Evolutionary conservation across 768 basidiomycete genomes (phyloP), one percentile per base, ranked within the genome.

Genomic region (Agaricus subrufescens): DNA sequence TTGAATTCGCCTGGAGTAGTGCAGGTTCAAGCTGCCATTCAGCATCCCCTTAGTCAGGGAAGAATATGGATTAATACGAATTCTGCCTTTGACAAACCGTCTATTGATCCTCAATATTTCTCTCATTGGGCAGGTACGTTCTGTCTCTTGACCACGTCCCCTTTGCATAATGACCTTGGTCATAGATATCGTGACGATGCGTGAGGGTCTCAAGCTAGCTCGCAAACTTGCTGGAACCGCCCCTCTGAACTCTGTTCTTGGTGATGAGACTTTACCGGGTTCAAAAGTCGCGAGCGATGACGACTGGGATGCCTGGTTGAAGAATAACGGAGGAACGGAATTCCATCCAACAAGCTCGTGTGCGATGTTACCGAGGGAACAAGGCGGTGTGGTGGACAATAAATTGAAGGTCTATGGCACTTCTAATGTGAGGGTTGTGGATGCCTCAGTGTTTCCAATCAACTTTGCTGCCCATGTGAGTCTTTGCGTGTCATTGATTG

Each of bases 41-140:
- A 88, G 65, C 83, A 83, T 61, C 83, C 85, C 1, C 73, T 82
- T 64, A 85, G 80, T 76, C 78, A 83, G 58, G 87, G 87, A 11
- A 74, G 73, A 3, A 63, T 89, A 29, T 80, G 79, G 57, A 83
- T 89, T 70, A 84, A 76, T 63, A 79, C 81, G 3, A 71, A 75
- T 14, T 77, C 80, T 55, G 71, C 82, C 1, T 90, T 89, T 68
- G 79, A 81, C 56, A 61, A 71, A 25, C 85, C 85, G 4, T 65
- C 77, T 45, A 83, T 89, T 64, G 83, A 89, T 67, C 87, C 87
- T 3, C 69, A 77, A 58, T 89, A 88, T 69, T 78, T 86, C 52
- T 71, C 78, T 4, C 79, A 85, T 61, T 67, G 73, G 5, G 79
- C 80, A 23, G 81, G 77, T 78, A 51, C 23, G 69, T 59, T 2